These are phyloP conservation scores for Eimeria necatrix DNA, from an alignment of 169 alveolate genomes.

Conservation along the genomic window DNA sequence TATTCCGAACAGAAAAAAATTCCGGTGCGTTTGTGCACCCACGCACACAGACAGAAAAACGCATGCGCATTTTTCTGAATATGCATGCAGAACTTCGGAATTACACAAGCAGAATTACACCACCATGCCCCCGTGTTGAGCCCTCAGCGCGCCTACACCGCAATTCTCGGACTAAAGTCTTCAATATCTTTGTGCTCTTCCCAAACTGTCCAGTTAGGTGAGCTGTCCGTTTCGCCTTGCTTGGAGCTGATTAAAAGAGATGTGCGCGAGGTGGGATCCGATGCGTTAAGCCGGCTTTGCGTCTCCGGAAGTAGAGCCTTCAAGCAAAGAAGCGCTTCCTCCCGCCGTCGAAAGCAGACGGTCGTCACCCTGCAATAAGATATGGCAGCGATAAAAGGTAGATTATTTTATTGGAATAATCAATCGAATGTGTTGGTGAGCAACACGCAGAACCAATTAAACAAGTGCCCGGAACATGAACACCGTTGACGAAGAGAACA, in stretches of 20 bases:
- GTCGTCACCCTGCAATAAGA: conserved; percentile 30
- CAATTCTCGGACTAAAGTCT: conserved; percentile 9
- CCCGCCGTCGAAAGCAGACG: conserved; percentile 26
- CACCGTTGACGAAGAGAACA: too few species aligned
- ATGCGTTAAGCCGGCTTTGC: neutral
- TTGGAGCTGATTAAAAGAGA: conserved; percentile 13
- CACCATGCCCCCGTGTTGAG: neutral
- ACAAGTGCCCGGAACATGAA: too few species aligned
- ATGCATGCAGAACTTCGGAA: neutral
- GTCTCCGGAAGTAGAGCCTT: conserved; percentile 28
- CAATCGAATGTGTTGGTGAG: too few species aligned
- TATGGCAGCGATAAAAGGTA: too few species aligned
- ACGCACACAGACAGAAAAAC: neutral
- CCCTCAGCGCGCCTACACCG: conserved; percentile 28
- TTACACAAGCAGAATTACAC: too few species aligned
- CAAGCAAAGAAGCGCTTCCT: conserved; percentile 40
- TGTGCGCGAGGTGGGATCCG: neutral
- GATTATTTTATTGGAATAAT: too few species aligned
- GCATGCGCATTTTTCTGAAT: neutral
- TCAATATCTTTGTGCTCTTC: neutral
- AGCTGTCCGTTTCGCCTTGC: neutral
- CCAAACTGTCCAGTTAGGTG: conserved; percentile 36
- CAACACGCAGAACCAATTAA: too few species aligned
- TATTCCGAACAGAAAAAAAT: neutral
- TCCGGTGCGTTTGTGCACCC: neutral